phyloP scores from a whole-genome alignment of 805 yeast species.

The Ascoidea rubescens region DNA sequence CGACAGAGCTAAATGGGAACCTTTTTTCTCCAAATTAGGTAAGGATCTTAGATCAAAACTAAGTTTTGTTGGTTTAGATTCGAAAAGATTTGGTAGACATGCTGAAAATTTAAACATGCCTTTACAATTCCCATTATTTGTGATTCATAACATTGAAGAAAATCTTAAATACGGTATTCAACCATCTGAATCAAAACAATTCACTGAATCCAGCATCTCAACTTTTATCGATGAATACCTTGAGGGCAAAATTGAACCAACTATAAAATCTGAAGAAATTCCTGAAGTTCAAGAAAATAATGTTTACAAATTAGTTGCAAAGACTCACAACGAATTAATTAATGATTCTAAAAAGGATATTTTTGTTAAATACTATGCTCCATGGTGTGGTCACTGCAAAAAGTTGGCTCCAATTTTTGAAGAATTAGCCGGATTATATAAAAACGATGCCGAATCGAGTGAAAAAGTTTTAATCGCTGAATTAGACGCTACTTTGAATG shows the following conservation, averaged over 20 bases:
- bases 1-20: constrained; percentile 43
- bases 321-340: constrained; percentile 62
- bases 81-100: constrained; percentile 67
- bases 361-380: constrained; percentile 86
- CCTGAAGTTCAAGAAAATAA: constrained; percentile 74
- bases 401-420: constrained; percentile 80
- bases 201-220: constrained; percentile 39
- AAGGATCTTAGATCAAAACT: constrained; percentile 65
- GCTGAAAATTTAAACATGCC: constrained; percentile 76
- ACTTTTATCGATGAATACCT: constrained; percentile 50
- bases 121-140: constrained; percentile 82
- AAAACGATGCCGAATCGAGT: constrained; percentile 30
- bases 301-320: constrained; percentile 68
- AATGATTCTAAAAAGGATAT: constrained; percentile 48
- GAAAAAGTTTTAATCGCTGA: constrained; percentile 64
- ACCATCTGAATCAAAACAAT: constrained; percentile 30
- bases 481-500: constrained; percentile 83
- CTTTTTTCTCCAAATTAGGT: constrained; percentile 47
- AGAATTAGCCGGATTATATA: constrained; percentile 64
- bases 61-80: constrained; percentile 84
- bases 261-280: constrained; percentile 71
- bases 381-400: constrained; percentile 97
- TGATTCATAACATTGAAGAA: constrained; percentile 54
- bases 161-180: constrained; percentile 70
- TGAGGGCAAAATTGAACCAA: constrained; percentile 55